Evolutionary conservation across 2,329 filamentous ascomycete species (phyloP), one percentile per base, ranked within the genome.

Genomic region (Graphilbum sp.): DNA sequence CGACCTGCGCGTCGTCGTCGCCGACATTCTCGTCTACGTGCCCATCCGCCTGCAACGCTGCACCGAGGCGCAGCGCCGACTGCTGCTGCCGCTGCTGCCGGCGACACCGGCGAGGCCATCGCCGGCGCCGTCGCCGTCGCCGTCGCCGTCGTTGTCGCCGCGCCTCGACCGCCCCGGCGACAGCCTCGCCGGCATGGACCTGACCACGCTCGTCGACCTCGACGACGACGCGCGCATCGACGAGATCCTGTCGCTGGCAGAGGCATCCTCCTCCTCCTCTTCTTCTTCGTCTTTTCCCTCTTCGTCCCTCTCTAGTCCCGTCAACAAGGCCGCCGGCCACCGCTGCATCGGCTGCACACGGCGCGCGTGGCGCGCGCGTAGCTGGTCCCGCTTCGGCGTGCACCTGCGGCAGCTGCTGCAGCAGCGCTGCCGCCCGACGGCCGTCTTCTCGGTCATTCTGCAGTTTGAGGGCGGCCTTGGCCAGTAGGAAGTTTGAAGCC

Each of bases 141-240:
- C n/a, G n/a, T n/a, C n/a, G n/a, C n/a, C n/a, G n/a, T n/a, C n/a
- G n/a, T n/a, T n/a, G n/a, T n/a, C n/a, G n/a, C n/a, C n/a, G n/a
- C n/a, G n/a, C n/a, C n/a, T n/a, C n/a, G n/a, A n/a, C n/a, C n/a
- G n/a, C n/a, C 6, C 21, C 21, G 21, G 19, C 23, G 13, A 43
- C 17, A 12, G 17, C 17, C 19, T 46, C n/a, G 32, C 34, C 20
- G 42, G 44, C 34, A 40, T 31, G 30, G 45, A 46, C 27, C 41
- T 44, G 16, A 37, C 41, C n/a, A 33, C 39, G 16, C 39, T 46
- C 1, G 45, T 42, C 6, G 41, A 38, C 27, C 38, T 47, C 6
- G 41, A 47, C 39, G 44, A 47, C 29, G 38, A 44, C 41, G 23
- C 29, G 39, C 42, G 45, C n/a, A 42, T 47, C 23, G 39, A 39